These are phyloP conservation scores for Themeda triandra DNA, from an alignment of 176 grass and related monocot species.

Conservation along the genomic window DNA sequence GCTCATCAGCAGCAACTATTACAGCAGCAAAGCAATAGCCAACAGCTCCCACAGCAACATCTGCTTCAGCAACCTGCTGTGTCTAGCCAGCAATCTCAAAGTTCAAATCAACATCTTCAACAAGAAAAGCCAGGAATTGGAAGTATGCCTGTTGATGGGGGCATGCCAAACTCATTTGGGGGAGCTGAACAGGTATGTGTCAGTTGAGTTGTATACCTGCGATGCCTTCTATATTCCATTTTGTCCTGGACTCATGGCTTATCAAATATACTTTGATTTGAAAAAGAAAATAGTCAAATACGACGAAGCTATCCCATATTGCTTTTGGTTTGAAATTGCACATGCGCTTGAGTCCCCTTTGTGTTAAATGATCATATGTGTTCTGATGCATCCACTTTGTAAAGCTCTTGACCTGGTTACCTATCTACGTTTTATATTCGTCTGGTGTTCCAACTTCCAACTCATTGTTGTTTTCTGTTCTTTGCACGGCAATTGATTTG, in stretches of 20 bases:
- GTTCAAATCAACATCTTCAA: constrained; percentile 61
- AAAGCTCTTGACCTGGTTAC: background rate
- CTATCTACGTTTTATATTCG: background rate
- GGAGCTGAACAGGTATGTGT: constrained; percentile 57
- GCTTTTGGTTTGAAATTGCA: background rate
- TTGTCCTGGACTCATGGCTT: background rate
- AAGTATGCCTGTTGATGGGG: constrained; percentile 61
- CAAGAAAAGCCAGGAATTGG: constrained; percentile 61
- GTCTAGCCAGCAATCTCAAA: constrained; percentile 75
- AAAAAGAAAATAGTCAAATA: background rate
- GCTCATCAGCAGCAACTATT: constrained; percentile 54
- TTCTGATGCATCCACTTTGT: constrained; percentile 7
- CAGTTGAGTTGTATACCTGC: background rate
- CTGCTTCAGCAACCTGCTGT: constrained; percentile 69
- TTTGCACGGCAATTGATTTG: no score
- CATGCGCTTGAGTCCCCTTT: background rate
- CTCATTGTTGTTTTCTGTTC: background rate
- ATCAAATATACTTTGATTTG: background rate
- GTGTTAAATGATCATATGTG: background rate
- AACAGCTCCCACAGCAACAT: constrained; percentile 41
- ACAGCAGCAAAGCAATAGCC: constrained; percentile 55
- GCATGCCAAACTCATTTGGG: constrained; percentile 51
- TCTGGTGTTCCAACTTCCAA: background rate
- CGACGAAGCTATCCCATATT: background rate
- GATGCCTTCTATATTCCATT: constrained; percentile 12